Evolutionary conservation across 768 basidiomycete species (phyloP).

Genomic region (Tubosaeta sp.): DNA sequence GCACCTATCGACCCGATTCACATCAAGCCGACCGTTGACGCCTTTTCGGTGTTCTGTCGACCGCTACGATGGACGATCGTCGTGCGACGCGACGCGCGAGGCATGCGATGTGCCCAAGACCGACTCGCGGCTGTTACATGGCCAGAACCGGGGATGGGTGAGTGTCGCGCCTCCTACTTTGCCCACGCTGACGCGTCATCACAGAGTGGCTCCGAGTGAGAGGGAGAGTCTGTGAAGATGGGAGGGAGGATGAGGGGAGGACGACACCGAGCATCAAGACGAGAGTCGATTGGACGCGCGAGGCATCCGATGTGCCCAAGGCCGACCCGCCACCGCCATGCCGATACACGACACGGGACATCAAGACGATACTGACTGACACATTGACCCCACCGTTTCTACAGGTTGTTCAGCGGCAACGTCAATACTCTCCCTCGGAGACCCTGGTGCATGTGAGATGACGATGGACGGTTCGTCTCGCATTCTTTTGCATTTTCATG

Average conservation of each 20-base stretch:
- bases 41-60: not conserved
- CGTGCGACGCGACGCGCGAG: not conserved
- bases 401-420: not conserved
- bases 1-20: too few species aligned
- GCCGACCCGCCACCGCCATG: not conserved
- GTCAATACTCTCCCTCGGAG: too few species aligned
- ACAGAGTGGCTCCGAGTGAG: too few species aligned
- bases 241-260: too few species aligned
- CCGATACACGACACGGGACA: not conserved
- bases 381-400: not conserved
- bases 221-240: too few species aligned
- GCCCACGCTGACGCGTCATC: too few species aligned
- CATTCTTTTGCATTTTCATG: too few species aligned
- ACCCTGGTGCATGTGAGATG: not conserved
- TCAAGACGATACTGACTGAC: not conserved
- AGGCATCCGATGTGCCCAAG: not conserved
- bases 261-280: too few species aligned
- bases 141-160: too few species aligned
- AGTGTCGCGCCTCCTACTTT: too few species aligned
- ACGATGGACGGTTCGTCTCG: not conserved
- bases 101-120: not conserved
- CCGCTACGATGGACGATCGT: not conserved
- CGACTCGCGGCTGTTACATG: not conserved
- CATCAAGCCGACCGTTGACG: too few species aligned
- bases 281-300: not conserved